Evolutionary conservation across 192 early-diverging fungal species (phyloP), one percentile per base, ranked within the genome.

Genomic region (Gaertneriomyces semiglobifer): DNA sequence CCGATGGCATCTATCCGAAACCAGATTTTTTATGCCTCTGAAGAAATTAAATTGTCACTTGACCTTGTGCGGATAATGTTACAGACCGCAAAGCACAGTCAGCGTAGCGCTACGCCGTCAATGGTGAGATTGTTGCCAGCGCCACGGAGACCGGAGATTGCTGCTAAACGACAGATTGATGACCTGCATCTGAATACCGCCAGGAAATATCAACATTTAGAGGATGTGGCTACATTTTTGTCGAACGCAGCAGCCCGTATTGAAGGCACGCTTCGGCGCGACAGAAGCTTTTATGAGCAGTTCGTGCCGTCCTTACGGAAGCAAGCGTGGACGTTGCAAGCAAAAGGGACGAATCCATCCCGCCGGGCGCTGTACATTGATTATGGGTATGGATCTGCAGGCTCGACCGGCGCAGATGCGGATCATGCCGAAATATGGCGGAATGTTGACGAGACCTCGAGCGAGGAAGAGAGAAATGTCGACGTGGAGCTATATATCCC

Each of bases 361-460:
- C n/a, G 20, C n/a, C 55, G 55, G 16, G 55, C 20, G 4, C 55
- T 57, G 12, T 57, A 57, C 38, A 39, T 57, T 4, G 55, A 57
- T 57, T 57, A 57, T 16, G 55, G 55, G 12, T 57, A 38, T 38
- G 55, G 55, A 14, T 33, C 25, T 2, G 25, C 25, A 33, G 25
- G 25, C 25, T 33, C 25, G 25, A 33, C 2, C 25, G 25, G 25
- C 25, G 25, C 25, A 33, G 25, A 33, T 33, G 25, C 25, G 25
- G 25, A 33, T 33, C 25, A 33, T 33, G 25, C 25, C 25, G 25
- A 33, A 33, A 33, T 33, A 33, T 33, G 25, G 25, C 25, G 25
- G 1, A 33, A 33, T 33, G 25, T 33, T 33, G 25, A 33, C 25
- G 25, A 33, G 25, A 2, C 25, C 2, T 33, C 25, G 25, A 33